phyloP scores from a whole-genome alignment of 306 rosid species.

The Pterocarpus santalinus region DNA sequence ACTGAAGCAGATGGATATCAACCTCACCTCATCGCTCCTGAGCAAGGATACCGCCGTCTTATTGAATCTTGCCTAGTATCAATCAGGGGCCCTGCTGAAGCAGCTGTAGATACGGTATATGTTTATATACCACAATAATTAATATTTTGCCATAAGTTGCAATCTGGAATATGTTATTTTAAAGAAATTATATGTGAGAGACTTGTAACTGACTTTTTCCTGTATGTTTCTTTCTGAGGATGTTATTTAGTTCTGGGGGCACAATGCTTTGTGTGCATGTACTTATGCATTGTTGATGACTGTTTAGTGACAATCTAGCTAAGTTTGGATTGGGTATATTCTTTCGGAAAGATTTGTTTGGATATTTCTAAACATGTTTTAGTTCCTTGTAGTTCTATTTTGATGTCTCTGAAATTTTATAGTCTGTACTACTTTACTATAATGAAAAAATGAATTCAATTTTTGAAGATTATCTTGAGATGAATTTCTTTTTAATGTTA shows the following conservation, averaged over 20 bases:
- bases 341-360: no score
- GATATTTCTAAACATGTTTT: no score
- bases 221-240: background rate
- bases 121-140: conserved; percentile 4
- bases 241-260: no score
- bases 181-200: background rate
- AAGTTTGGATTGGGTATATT: no score
- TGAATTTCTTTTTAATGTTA: background rate
- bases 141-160: background rate
- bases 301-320: no score
- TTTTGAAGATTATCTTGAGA: conserved; percentile 10
- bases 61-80: conserved; percentile 87
- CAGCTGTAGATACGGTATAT: conserved; percentile 93
- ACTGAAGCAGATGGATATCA: conserved; percentile 99
- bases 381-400: no score
- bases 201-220: conserved; percentile 22
- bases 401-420: no score
- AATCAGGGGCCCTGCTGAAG: conserved; percentile 97
- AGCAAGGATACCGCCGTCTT: conserved; percentile 98
- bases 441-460: conserved; percentile 3
- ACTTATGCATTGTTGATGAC: no score
- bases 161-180: background rate
- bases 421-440: no score
- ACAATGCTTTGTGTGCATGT: no score
- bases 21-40: conserved; percentile 99